These are phyloP conservation scores for Aspergillus aculeatinus DNA, from an alignment of 2,329 filamentous ascomycete species.

Conservation along the genomic window DNA sequence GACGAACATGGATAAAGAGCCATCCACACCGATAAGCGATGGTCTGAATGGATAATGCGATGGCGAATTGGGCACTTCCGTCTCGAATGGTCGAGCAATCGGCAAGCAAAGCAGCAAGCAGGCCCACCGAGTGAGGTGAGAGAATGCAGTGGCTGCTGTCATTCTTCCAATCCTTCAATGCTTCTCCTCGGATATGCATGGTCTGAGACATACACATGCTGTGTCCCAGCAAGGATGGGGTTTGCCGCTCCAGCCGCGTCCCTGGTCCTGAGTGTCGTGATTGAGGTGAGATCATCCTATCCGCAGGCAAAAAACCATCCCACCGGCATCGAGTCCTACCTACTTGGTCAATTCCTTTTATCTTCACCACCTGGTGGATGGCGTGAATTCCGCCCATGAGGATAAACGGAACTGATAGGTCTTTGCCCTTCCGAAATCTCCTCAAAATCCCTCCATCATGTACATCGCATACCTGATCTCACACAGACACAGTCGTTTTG, in stretches of 20 bases:
- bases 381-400: too few species aligned
- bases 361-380: too few species aligned
- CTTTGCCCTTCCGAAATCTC: too few species aligned
- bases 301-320: too few species aligned
- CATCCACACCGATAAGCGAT: neutral
- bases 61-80: neutral
- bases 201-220: neutral
- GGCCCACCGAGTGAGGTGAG: neutral
- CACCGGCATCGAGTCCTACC: too few species aligned
- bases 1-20: neutral
- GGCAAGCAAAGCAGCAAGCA: neutral
- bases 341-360: too few species aligned
- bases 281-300: neutral
- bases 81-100: neutral
- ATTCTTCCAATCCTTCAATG: neutral
- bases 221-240: neutral
- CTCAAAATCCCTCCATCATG: neutral
- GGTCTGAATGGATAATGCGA: neutral
- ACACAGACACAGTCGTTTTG: neutral
- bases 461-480: neutral
- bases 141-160: neutral
- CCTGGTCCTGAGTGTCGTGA: neutral
- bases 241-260: conserved; percentile 1
- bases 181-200: neutral
- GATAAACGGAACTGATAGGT: too few species aligned